phyloP scores from a whole-genome alignment of 495 filamentous ascomycete genomes.

The Staphylotrichum longicolle region DNA sequence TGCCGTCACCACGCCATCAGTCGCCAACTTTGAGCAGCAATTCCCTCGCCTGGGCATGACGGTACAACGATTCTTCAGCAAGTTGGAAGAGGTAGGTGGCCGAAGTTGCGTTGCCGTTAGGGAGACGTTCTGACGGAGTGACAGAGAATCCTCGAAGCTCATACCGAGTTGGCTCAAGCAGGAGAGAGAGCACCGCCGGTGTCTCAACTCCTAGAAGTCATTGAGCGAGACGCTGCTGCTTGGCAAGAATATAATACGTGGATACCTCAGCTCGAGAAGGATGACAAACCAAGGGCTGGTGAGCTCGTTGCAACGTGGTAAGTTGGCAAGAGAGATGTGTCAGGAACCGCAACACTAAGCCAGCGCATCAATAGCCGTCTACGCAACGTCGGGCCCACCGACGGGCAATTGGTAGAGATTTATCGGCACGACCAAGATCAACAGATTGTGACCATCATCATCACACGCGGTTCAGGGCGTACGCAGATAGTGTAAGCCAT shows the following conservation, averaged over 20 bases:
- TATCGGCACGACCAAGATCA: background rate
- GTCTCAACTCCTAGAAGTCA: background rate
- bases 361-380: background rate
- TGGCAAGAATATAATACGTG: slow-evolving; percentile 4
- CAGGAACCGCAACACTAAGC: background rate
- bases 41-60: slow-evolving; percentile 24
- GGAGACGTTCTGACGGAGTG: background rate
- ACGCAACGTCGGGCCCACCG: background rate
- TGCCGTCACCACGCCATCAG: background rate
- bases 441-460: slow-evolving; percentile 6
- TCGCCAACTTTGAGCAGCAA: slow-evolving; percentile 16
- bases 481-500: background rate
- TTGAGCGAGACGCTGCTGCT: background rate
- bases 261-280: background rate
- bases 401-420: slow-evolving; percentile 9
- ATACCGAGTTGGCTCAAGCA: slow-evolving; percentile 8
- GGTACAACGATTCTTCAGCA: slow-evolving; percentile 9
- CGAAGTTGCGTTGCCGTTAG: background rate
- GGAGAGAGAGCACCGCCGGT: background rate
- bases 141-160: slow-evolving; percentile 12
- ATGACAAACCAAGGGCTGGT: slow-evolving; percentile 6
- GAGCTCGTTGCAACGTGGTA: slow-evolving; percentile 10
- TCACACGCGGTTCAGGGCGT: background rate
- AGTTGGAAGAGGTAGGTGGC: slow-evolving; percentile 7
- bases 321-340: background rate